phyloP scores from a whole-genome alignment of 108 stramenopile genomes.

The Skeletonema menzelii region DNA sequence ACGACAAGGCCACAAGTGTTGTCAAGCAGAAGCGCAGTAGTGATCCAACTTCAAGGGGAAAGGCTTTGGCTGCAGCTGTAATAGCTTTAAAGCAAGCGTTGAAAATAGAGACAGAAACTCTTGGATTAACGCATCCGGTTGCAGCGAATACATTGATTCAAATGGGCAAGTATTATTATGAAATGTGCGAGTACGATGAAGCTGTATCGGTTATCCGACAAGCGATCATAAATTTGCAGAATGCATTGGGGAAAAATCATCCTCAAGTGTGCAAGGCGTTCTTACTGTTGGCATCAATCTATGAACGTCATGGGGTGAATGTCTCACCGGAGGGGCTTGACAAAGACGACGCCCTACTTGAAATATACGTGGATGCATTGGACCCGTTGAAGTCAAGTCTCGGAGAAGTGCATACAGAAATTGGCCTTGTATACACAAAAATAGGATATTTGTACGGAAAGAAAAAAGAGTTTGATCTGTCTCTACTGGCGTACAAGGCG shows the following conservation, averaged over 20 bases:
- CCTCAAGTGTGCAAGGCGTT: slow-evolving; percentile 36
- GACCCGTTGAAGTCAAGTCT: slow-evolving; percentile 37
- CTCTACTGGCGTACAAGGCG: slow-evolving; percentile 35
- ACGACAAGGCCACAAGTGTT: slow-evolving; percentile 15
- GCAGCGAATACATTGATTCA: slow-evolving; percentile 34
- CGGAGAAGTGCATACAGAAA: slow-evolving; percentile 26
- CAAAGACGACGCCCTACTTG: slow-evolving; percentile 33
- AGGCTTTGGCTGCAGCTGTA: slow-evolving; percentile 29
- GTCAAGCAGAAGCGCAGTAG: slow-evolving; percentile 12
- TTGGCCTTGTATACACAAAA: slow-evolving; percentile 35
- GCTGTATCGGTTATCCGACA: slow-evolving; percentile 35
- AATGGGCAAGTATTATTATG: slow-evolving; percentile 41
- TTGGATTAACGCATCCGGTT: slow-evolving; percentile 38
- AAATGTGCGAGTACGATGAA: slow-evolving; percentile 39
- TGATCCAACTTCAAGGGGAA: slow-evolving; percentile 4
- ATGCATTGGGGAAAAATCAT: slow-evolving; percentile 35
- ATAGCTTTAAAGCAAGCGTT: slow-evolving; percentile 21
- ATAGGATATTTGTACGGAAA: slow-evolving; percentile 41
- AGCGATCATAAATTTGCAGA: slow-evolving; percentile 19
- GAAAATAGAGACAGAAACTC: slow-evolving; percentile 16
- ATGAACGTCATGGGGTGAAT: slow-evolving; percentile 33
- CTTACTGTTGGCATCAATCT: slow-evolving; percentile 32
- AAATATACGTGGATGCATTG: slow-evolving; percentile 41
- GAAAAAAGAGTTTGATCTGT: slow-evolving; percentile 25
- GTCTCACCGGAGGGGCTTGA: slow-evolving; percentile 21